These are phyloP conservation scores for Saccharomycopsis sp. DNA, from an alignment of 805 yeast species.

Conservation along the genomic window DNA sequence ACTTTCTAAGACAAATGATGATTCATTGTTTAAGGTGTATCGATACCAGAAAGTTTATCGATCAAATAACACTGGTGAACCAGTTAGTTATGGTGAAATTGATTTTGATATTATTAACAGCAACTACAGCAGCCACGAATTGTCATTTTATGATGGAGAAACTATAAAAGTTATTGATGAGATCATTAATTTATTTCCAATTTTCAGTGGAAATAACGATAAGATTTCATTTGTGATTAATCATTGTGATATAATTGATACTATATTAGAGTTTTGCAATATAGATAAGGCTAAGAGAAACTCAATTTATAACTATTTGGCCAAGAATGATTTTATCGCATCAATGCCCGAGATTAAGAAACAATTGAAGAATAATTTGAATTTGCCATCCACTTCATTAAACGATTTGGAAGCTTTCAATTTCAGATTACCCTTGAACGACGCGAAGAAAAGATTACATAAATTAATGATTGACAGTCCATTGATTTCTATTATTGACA, in stretches of 20 bases:
- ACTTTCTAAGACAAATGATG: constrained; percentile 47
- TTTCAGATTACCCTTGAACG: constrained; percentile 60
- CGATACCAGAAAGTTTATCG: constrained; percentile 80
- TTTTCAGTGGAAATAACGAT: constrained; percentile 49
- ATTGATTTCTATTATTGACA: constrained; percentile 50
- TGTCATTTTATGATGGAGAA: constrained; percentile 76
- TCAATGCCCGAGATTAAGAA: constrained; percentile 40
- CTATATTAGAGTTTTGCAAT: constrained; percentile 75
- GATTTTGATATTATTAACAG: constrained; percentile 75
- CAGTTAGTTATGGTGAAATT: constrained; percentile 70
- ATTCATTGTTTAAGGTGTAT: constrained; percentile 13
- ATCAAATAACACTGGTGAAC: constrained; percentile 62
- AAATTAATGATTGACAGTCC: constrained; percentile 74
- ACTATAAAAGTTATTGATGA: constrained; percentile 78
- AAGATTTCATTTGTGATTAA: constrained; percentile 59
- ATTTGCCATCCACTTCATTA: constrained; percentile 65
- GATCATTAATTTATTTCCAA: constrained; percentile 57
- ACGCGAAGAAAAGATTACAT: constrained; percentile 54
- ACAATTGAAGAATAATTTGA: constrained; percentile 46
- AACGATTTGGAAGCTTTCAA: constrained; percentile 79
- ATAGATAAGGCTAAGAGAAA: constrained; percentile 60
- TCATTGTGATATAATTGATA: constrained; percentile 73
- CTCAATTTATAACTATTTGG: constrained; percentile 2
- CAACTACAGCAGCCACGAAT: constrained; percentile 32
- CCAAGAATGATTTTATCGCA: constrained; percentile 11